A percentile compares a stretch with the other conserved stretches of the same genome.
Evolutionary conservation across 768 basidiomycete genomes (phyloP).

Genomic region (Tulasnella sp.): DNA sequence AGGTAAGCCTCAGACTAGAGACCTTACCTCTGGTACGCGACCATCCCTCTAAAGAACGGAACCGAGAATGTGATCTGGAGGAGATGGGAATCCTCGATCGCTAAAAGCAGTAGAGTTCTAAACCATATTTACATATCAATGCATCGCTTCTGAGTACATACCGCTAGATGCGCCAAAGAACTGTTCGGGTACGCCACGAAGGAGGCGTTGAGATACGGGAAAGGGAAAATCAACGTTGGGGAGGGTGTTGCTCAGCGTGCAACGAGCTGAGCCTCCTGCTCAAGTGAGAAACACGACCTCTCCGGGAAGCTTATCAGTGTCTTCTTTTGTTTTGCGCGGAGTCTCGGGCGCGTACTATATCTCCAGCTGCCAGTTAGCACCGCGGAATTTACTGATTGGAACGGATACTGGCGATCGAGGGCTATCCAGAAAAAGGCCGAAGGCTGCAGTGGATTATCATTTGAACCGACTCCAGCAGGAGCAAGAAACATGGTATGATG

Average conservation of each 20-base stretch:
- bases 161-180: not conserved
- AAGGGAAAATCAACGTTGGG: not conserved
- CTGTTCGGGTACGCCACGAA: not conserved
- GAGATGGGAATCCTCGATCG: too few species aligned
- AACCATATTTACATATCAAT: too few species aligned
- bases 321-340: not conserved
- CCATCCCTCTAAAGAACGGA: too few species aligned
- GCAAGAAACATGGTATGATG: not conserved
- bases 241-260: not conserved
- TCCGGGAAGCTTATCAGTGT: not conserved
- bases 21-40: not conserved
- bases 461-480: not conserved
- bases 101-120: too few species aligned
- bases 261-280: not conserved
- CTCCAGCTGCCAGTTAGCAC: too few species aligned
- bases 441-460: not conserved
- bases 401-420: too few species aligned
- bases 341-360: too few species aligned
- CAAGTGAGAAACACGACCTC: not conserved
- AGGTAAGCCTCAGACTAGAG: too few species aligned
- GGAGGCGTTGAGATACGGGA: not conserved
- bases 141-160: not conserved
- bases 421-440: not conserved
- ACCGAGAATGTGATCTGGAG: too few species aligned
- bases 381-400: too few species aligned